Base-by-base conservation (phyloP, 257 asterid genomes). In the Mentha longifolia region DNA sequence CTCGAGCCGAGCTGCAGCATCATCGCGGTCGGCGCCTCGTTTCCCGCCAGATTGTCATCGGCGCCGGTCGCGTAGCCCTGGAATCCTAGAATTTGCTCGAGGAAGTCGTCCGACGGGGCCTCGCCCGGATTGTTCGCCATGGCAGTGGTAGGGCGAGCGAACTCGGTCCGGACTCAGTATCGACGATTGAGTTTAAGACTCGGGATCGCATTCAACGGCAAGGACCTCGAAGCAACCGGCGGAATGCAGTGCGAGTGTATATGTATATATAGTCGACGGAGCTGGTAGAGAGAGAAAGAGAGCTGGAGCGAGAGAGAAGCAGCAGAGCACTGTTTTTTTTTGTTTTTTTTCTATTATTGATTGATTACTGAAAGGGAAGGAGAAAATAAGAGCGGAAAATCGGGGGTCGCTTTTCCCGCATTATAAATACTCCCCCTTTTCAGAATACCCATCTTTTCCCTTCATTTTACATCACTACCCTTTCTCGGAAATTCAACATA, bases 81-180 rank as follows among this genome's bases (percentile, higher is more conserved):
- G 69, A 84, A 95, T 63, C 97, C 91, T 22, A 95, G 69, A 66
- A 95, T 82, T 77, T 92, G 97, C 67, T 95, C 99, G 37, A 95
- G 77, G 81, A 95, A 95, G 74, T 95, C 99, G 77, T 95, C 99
- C 37, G 97, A 83, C 0, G 97, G 74, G 37, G 86, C 68, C 43
- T 91, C 98, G 12, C 87, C 77, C 4, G 85, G 88, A 71, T 95
- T 88, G 82, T 86, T 88, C 46, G 97, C 92, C 99, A 92, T 92
- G 77, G 70, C 25, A 65, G 71, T 61, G 43, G 68, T 15, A 57
- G 51, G 55, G 39, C 55, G 73, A 71, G 77, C 58, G 52, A 28
- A 37, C 10, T n/a, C 65, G 71, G 49, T 62, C 68, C 28, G 67
- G 63, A 46, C 68, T 70, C 37, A 56, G n/a, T 57, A 46, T 46